Percentiles rank a stretch among this genome's conserved stretches.
Evolutionary conservation across 345 rosid species (phyloP).

Genomic region (Linum trigynum): DNA sequence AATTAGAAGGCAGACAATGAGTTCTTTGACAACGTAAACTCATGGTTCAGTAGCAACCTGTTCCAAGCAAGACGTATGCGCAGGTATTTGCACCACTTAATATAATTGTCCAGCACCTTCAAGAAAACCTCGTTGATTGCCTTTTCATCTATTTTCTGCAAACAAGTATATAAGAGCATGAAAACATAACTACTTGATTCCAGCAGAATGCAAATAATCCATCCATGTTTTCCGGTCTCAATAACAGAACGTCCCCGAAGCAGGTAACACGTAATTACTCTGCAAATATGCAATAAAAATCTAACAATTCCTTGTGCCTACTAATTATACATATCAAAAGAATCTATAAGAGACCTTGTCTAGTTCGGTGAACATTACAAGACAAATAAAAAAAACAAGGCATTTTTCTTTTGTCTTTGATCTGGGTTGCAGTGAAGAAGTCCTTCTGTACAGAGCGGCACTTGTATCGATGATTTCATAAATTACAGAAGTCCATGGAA

Average conservation of each 20-base stretch:
- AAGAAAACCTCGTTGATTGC: conserved; percentile 83
- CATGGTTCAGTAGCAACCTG: conserved; percentile 40
- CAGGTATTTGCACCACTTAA: conserved; percentile 95
- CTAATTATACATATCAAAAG: too few species aligned
- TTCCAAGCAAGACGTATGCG: conserved; percentile 72
- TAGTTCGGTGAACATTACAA: background rate
- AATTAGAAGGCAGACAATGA: conserved; percentile 11
- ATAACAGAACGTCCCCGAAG: too few species aligned
- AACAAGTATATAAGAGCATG: background rate
- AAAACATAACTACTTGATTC: too few species aligned
- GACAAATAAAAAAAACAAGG: background rate
- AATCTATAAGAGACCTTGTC: too few species aligned
- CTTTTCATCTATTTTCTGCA: conserved; percentile 89
- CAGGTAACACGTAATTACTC: too few species aligned
- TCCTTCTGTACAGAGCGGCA: background rate
- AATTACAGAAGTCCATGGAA: too few species aligned
- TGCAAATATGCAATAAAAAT: too few species aligned
- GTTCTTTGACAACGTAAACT: conserved; percentile 6
- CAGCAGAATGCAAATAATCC: too few species aligned
- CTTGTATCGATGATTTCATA: background rate
- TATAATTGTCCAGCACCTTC: conserved; percentile 88
- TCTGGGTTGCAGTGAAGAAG: background rate
- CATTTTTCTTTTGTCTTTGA: background rate
- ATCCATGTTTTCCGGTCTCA: too few species aligned
- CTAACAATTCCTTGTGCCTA: too few species aligned